Conservation (phyloP, 495 filamentous ascomycete species). For the Terfezia claveryi region DNA sequence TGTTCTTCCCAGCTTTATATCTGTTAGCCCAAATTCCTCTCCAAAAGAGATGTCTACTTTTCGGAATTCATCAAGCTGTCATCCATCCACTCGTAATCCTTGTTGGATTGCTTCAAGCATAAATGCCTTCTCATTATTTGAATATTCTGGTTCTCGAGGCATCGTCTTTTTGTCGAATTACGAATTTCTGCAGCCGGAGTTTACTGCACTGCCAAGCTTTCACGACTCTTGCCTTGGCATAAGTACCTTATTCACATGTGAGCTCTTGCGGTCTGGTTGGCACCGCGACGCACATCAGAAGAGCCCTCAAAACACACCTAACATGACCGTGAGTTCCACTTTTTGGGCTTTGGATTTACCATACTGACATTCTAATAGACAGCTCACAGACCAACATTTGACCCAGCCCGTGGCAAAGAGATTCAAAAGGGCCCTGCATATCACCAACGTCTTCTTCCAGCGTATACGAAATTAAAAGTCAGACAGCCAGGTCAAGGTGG, state of each 20-base stretch:
- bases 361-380: too few species aligned
- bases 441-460: conserved; percentile 85
- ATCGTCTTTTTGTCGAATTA: conserved; percentile 23
- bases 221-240: too few species aligned
- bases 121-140: conserved; percentile 57
- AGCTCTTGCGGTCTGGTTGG: too few species aligned
- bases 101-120: conserved; percentile 53
- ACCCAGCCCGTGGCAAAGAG: conserved; percentile 88
- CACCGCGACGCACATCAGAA: too few species aligned
- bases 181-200: too few species aligned
- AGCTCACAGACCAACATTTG: conserved; percentile 68
- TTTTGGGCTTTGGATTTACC: neutral
- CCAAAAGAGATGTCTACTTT: conserved; percentile 58
- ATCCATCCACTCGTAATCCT: conserved; percentile 60
- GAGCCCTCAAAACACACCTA: neutral
- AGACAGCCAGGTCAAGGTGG: conserved; percentile 77
- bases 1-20: conserved; percentile 77
- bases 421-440: conserved; percentile 83
- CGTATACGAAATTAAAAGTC: conserved; percentile 75
- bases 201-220: too few species aligned
- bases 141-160: conserved; percentile 74
- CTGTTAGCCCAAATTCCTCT: conserved; percentile 74
- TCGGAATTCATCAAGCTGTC: conserved; percentile 55
- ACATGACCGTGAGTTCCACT: conserved; percentile 1
- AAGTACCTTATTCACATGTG: too few species aligned